These are phyloP conservation scores for Globisporangium carolinianum DNA, from an alignment of 352 stramenopile genomes.

Conservation along the genomic window DNA sequence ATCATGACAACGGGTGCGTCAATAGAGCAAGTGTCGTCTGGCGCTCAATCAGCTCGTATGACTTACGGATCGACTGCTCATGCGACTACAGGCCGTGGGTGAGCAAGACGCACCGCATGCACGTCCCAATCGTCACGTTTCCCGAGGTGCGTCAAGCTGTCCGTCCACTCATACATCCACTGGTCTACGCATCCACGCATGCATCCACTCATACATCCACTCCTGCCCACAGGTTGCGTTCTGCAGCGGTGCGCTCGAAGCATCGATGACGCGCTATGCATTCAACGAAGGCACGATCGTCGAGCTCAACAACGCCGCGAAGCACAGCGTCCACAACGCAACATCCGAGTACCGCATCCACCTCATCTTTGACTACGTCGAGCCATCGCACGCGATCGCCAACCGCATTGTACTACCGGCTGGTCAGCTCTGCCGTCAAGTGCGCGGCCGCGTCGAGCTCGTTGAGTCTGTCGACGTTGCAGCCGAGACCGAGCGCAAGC, in stretches of 20 bases:
- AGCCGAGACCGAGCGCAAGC: slow-evolving; percentile 14
- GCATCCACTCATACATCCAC: not conserved
- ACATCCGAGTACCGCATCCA: slow-evolving; percentile 85
- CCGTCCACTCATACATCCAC: no score
- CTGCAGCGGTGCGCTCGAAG: slow-evolving; percentile 50
- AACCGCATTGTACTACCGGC: slow-evolving; percentile 22
- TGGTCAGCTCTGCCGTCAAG: slow-evolving; percentile 40
- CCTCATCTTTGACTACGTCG: slow-evolving; percentile 96
- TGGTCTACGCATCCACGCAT: no score
- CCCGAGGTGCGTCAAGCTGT: slow-evolving; percentile 16
- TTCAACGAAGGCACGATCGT: slow-evolving; percentile 91
- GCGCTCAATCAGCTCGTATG: no score
- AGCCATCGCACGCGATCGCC: slow-evolving; percentile 24
- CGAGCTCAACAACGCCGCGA: slow-evolving; percentile 97
- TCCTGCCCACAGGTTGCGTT: slow-evolving; percentile 28
- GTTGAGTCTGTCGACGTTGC: slow-evolving; percentile 20
- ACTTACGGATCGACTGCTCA: no score
- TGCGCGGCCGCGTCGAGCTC: slow-evolving; percentile 47
- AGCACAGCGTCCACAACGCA: slow-evolving; percentile 90
- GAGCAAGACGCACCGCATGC: slow-evolving; percentile 88
- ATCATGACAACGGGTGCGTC: slow-evolving; percentile 91
- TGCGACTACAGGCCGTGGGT: slow-evolving; percentile 68
- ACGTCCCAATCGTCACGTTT: slow-evolving; percentile 90
- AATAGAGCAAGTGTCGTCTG: not conserved
- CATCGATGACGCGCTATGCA: slow-evolving; percentile 54